Percentiles rank a stretch among this genome's conserved stretches.
Evolutionary conservation across 2,329 filamentous ascomycete genomes (phyloP).

Genomic region (Diaporthe nobilis): DNA sequence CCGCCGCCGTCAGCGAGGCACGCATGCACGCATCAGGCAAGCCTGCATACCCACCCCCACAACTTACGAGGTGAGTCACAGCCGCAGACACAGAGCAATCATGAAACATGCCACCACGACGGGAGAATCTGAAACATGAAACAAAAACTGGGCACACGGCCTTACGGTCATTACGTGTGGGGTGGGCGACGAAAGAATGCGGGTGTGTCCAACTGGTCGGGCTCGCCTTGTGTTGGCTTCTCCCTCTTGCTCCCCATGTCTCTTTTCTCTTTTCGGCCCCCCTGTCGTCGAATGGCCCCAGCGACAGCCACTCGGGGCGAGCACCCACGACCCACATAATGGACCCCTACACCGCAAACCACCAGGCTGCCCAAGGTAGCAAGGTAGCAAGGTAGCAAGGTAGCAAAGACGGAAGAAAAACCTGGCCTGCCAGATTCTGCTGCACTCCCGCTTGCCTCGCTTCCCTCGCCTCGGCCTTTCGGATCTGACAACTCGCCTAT

Average conservation of each 20-base stretch:
- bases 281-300: background rate
- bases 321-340: slow-evolving; percentile 14
- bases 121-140: slow-evolving; percentile 36
- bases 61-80: slow-evolving; percentile 35
- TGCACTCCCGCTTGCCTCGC: slow-evolving; percentile 30
- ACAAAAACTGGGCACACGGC: slow-evolving; percentile 35
- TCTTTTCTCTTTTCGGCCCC: background rate
- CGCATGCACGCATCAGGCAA: slow-evolving; percentile 16
- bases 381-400: background rate
- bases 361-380: background rate
- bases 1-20: slow-evolving; percentile 32
- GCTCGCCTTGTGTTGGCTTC: slow-evolving; percentile 21
- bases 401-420: background rate
- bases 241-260: background rate
- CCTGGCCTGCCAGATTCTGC: slow-evolving; percentile 4
- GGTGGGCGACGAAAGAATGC: slow-evolving; percentile 19
- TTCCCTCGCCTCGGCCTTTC: slow-evolving; percentile 32
- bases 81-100: slow-evolving; percentile 22
- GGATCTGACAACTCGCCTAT: slow-evolving; percentile 35
- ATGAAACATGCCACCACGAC: slow-evolving; percentile 31
- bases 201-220: slow-evolving; percentile 35
- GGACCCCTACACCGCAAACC: slow-evolving; percentile 36
- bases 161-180: slow-evolving; percentile 21
- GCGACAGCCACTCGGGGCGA: slow-evolving; percentile 30
- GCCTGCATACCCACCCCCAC: slow-evolving; percentile 21